Evolutionary conservation across 2,329 filamentous ascomycete species (phyloP).

Genomic region (Calonectria montana): DNA sequence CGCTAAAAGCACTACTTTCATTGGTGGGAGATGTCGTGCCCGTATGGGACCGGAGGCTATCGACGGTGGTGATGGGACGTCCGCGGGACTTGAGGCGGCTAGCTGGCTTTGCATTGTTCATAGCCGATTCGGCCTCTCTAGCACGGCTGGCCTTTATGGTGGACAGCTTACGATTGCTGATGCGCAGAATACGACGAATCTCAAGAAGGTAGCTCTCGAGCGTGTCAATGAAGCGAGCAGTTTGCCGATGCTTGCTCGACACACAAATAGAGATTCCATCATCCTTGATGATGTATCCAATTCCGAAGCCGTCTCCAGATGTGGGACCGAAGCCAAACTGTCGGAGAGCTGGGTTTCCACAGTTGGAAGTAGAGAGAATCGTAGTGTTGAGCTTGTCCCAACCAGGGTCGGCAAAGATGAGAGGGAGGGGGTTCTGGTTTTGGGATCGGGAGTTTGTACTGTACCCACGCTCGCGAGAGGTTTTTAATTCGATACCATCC

Average conservation of each 20-base stretch:
- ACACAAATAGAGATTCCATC: conserved; percentile 87
- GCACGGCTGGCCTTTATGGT: conserved; percentile 60
- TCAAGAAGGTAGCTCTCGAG: conserved; percentile 92
- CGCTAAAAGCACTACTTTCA: conserved; percentile 78
- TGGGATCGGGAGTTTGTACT: conserved; percentile 63
- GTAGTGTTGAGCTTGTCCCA: conserved; percentile 98
- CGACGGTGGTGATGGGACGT: conserved; percentile 73
- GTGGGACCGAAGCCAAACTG: conserved; percentile 98
- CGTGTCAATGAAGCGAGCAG: conserved; percentile 87
- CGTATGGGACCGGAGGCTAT: conserved; percentile 52
- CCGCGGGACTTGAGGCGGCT: conserved; percentile 77
- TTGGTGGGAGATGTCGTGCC: conserved; percentile 72
- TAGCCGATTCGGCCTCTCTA: conserved; percentile 61
- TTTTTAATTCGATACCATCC: conserved; percentile 47
- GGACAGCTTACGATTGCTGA: conserved; percentile 65
- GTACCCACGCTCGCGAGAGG: conserved; percentile 62
- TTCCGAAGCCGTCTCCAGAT: conserved; percentile 93
- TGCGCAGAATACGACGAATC: conserved; percentile 83
- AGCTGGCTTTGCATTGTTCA: conserved; percentile 47
- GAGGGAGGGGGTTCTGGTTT: conserved; percentile 69
- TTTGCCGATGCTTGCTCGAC: conserved; percentile 93
- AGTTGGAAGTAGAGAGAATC: conserved; percentile 97
- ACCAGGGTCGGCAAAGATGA: conserved; percentile 86
- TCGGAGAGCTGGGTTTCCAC: conserved; percentile 92
- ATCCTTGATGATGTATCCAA: conserved; percentile 97